Evolutionary conservation across 768 basidiomycete species (phyloP), one percentile per base, ranked within the genome.

Genomic region (Lactarius sanguifluus): DNA sequence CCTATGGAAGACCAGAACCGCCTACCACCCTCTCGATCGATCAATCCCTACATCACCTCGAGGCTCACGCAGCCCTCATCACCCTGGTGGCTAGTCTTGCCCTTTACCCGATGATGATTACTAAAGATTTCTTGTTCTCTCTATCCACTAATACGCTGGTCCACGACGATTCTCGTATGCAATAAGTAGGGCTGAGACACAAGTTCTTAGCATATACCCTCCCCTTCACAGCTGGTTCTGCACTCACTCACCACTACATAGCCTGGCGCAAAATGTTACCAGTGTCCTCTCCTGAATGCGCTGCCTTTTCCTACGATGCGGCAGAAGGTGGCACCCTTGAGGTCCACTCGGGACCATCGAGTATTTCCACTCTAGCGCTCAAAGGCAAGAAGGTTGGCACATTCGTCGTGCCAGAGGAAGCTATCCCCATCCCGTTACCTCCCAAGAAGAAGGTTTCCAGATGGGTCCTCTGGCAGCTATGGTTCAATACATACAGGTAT

Each of bases 401-500:
- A 41, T 77, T 59, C 79, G 81, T 41, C 8, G 7, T 50, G 18
- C 25, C 69, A 76, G 81, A 81, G 74, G 77, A 79, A 72, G 66
- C 77, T 57, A 64, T 67, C 52, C 71, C 77, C 52, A 66, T 72
- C 56, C 71, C 73, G 13, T 70, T 76, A 20, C 18, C 80, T n/a
- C 73, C 79, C 57, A 79, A 40, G 38, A 40, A 81, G 71, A 82
- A 85, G 72, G 81, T 81, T 36, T 84, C 88, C 1, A 83, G 79
- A 65, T 87, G 86, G 79, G 81, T 87, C 43, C 74, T 80, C 57
- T 85, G 86, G 74, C 81, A 81, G 63, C 75, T 91, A 32, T 92
- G 91, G 91, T 92, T 87, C 76, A 90, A 93, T 71, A 87, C 86
- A 0, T 92, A 93, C 72, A 80, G 89, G 90, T 87, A 64, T 10